Percentiles rank a stretch among this genome's conserved stretches.
phyloP scores from a whole-genome alignment of 1,284 basidiomycete species.

The Naganishia sp. region DNA sequence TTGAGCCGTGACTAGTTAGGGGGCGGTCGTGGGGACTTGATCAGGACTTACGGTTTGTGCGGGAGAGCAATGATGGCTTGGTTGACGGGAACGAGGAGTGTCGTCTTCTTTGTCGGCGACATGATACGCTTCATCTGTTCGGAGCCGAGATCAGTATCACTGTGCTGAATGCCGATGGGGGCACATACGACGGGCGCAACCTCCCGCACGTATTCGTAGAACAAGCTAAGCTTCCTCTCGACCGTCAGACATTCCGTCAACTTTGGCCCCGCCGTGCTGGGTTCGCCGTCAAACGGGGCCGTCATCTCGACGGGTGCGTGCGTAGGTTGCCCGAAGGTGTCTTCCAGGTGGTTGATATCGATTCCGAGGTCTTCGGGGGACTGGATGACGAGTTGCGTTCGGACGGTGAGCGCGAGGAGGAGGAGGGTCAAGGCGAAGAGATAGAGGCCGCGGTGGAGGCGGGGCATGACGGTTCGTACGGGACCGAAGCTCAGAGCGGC shows the following conservation, averaged over 20 bases:
- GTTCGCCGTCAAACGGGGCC: too few species aligned
- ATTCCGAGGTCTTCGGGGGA: slow-evolving; percentile 13
- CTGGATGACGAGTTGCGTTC: slow-evolving; percentile 18
- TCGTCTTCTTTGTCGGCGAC: slow-evolving; percentile 37
- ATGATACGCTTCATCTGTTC: slow-evolving; percentile 11
- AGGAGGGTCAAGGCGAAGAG: slow-evolving; percentile 5
- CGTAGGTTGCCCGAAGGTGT: not conserved
- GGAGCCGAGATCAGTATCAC: slow-evolving; percentile 18
- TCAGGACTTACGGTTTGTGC: slow-evolving; percentile 45
- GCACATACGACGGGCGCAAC: slow-evolving; percentile 24
- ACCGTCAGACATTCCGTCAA: slow-evolving; percentile 30
- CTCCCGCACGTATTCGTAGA: slow-evolving; percentile 30
- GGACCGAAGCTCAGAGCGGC: too few species aligned
- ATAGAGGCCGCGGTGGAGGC: not conserved
- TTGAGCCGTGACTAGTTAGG: slow-evolving; percentile 37
- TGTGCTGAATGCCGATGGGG: slow-evolving; percentile 11
- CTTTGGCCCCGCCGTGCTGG: slow-evolving; percentile 3
- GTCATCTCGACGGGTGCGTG: not conserved
- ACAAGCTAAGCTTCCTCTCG: slow-evolving; percentile 25
- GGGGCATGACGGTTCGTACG: too few species aligned
- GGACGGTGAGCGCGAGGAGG: slow-evolving; percentile 2
- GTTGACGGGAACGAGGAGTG: slow-evolving; percentile 50
- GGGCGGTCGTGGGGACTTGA: slow-evolving; percentile 8
- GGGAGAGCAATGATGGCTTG: slow-evolving; percentile 46
- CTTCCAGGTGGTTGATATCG: not conserved